These are phyloP conservation scores for Arthrobotrys musiformis DNA, from an alignment of 2,329 filamentous ascomycete species.

Conservation along the genomic window DNA sequence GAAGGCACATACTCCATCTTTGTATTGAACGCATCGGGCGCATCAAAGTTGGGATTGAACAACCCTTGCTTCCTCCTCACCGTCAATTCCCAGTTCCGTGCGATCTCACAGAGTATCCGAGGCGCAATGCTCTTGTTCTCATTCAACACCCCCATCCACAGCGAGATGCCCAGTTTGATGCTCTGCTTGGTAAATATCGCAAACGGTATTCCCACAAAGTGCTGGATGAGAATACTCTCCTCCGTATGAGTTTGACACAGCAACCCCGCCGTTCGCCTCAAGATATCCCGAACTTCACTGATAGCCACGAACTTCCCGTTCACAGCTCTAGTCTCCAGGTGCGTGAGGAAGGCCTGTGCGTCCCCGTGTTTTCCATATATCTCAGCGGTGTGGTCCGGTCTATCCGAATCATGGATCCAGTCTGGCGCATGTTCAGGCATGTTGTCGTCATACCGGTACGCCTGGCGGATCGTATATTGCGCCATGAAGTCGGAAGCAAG, in stretches of 20 bases:
- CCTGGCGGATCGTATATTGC: constrained; percentile 95
- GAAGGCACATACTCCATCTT: constrained; percentile 94
- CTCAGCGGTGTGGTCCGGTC: constrained; percentile 33
- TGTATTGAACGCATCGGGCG: constrained; percentile 87
- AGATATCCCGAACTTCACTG: constrained; percentile 79
- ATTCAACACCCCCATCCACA: constrained; percentile 97
- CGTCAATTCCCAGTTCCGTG: constrained; percentile 88
- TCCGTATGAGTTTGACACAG: constrained; percentile 81
- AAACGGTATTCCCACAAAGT: constrained; percentile 93
- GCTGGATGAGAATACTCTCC: constrained; percentile 61
- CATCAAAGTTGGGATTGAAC: constrained; percentile 67
- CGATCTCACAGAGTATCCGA: constrained; percentile 84
- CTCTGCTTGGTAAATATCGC: constrained; percentile 92
- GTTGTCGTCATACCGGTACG: constrained; percentile 87
- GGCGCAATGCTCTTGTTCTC: constrained; percentile 91
- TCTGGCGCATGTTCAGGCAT: constrained; percentile 75
- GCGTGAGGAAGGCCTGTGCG: constrained; percentile 72
- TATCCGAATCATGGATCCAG: constrained; percentile 67
- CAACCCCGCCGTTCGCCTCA: constrained; percentile 85
- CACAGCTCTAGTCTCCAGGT: constrained; percentile 77
- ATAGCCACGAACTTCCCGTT: constrained; percentile 77
- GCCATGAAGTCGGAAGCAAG: constrained; percentile 95
- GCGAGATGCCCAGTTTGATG: constrained; percentile 91
- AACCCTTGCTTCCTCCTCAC: constrained; percentile 81
- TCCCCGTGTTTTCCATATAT: constrained; percentile 61